A percentile compares a stretch with the other conserved stretches of the same genome.
These are phyloP conservation scores for Prillingera fragicola DNA, from an alignment of 1,284 basidiomycete genomes.

Conservation along the genomic window DNA sequence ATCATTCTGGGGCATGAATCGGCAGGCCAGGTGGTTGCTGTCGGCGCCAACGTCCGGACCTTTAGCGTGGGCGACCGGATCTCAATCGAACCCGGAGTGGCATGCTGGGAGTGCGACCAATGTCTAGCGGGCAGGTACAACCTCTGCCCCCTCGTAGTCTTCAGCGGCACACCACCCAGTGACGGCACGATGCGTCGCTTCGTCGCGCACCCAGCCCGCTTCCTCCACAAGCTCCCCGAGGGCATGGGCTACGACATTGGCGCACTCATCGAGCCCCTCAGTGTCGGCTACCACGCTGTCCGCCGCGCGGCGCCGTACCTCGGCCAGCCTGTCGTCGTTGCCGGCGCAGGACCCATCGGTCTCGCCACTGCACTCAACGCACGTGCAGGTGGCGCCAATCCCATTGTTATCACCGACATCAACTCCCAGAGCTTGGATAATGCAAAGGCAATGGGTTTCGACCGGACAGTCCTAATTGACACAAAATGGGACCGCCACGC, in stretches of 20 bases:
- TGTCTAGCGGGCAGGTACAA: slow-evolving; percentile 43
- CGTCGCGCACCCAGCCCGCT: slow-evolving; percentile 47
- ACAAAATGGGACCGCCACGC: slow-evolving; percentile 20
- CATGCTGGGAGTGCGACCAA: slow-evolving; percentile 42
- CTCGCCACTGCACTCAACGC: slow-evolving; percentile 46
- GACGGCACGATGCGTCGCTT: slow-evolving; percentile 42
- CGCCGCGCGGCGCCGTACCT: slow-evolving; percentile 41
- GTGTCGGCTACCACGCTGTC: slow-evolving; percentile 44
- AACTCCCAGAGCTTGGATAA: slow-evolving; percentile 42
- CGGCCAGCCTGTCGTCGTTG: slow-evolving; percentile 38
- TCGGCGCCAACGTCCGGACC: slow-evolving; percentile 41
- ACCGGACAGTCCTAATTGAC: slow-evolving; percentile 28
- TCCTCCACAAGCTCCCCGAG: slow-evolving; percentile 48
- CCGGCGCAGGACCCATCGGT: slow-evolving; percentile 47
- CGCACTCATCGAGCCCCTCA: slow-evolving; percentile 46
- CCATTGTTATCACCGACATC: slow-evolving; percentile 48
- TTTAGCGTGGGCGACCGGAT: slow-evolving; percentile 48
- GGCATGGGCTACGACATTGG: slow-evolving; percentile 44
- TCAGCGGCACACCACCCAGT: slow-evolving; percentile 34
- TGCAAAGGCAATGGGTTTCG: slow-evolving; percentile 41
- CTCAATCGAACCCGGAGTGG: slow-evolving; percentile 48
- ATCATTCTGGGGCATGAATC: slow-evolving; percentile 49
- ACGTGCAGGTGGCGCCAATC: slow-evolving; percentile 45
- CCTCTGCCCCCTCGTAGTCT: slow-evolving; percentile 37
- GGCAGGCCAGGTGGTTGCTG: slow-evolving; percentile 43